Evolutionary conservation across 768 basidiomycete genomes (phyloP).

Genomic region (Boletus rubropictus): DNA sequence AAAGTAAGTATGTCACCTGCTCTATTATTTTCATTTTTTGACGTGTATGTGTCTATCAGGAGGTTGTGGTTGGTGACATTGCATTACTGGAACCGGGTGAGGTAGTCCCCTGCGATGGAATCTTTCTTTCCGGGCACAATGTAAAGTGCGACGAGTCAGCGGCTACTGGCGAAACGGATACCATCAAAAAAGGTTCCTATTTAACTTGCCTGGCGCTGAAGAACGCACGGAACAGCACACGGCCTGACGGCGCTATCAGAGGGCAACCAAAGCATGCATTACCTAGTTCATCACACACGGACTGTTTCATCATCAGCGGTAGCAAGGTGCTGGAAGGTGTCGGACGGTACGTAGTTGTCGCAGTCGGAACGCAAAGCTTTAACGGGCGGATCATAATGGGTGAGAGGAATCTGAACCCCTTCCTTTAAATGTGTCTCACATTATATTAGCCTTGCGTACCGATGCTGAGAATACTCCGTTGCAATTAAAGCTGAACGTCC

Average conservation of each 20-base stretch:
- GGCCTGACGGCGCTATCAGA: slow-evolving; percentile 21
- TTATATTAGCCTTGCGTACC: slow-evolving; percentile 64
- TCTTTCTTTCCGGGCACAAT: slow-evolving; percentile 89
- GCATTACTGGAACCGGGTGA: slow-evolving; percentile 92
- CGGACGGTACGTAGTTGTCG: slow-evolving; percentile 86
- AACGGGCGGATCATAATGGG: slow-evolving; percentile 98
- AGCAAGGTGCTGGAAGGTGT: slow-evolving; percentile 93
- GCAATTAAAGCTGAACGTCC: slow-evolving; percentile 84
- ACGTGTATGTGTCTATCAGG: slow-evolving; percentile 38
- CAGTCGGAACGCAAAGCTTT: slow-evolving; percentile 89
- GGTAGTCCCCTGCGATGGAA: slow-evolving; percentile 91
- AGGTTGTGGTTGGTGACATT: slow-evolving; percentile 92
- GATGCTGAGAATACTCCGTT: slow-evolving; percentile 88
- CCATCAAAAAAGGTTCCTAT: slow-evolving; percentile 83
- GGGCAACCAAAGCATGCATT: slow-evolving; percentile 12
- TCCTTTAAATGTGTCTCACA: not conserved
- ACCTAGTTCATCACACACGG: slow-evolving; percentile 49
- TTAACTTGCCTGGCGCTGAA: slow-evolving; percentile 60
- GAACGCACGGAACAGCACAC: slow-evolving; percentile 26
- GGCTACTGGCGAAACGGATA: slow-evolving; percentile 94
- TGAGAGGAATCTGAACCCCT: slow-evolving; percentile 32
- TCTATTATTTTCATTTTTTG: not conserved
- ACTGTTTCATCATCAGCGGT: slow-evolving; percentile 90
- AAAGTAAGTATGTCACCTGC: slow-evolving; percentile 63
- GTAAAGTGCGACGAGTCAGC: slow-evolving; percentile 95